These are phyloP conservation scores for Herpetomonas samuelpessoai DNA, from an alignment of 208 protist species.

Conservation along the genomic window DNA sequence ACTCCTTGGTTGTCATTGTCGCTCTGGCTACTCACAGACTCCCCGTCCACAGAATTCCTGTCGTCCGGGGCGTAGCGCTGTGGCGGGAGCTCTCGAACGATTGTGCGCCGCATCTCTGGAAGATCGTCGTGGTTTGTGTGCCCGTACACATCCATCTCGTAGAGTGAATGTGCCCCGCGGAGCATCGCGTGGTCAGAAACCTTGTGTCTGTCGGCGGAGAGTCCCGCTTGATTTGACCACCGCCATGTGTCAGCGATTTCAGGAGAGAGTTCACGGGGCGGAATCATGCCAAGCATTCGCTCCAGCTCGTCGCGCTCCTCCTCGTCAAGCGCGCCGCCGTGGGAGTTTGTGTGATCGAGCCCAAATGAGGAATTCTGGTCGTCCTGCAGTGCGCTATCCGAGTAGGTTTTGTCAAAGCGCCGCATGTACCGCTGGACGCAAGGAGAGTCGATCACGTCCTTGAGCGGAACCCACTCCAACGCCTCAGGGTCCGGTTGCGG, in stretches of 20 bases:
- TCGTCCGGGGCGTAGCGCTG: no score
- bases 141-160: no score
- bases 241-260: no score
- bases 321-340: slow-evolving; percentile 28
- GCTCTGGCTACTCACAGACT: no score
- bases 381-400: slow-evolving; percentile 1
- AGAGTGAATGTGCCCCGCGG: no score
- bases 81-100: no score
- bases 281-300: slow-evolving; percentile 38
- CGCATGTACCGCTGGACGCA: slow-evolving; percentile 36
- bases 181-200: no score
- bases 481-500: no score
- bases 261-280: slow-evolving; percentile 14
- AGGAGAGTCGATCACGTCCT: slow-evolving; percentile 16
- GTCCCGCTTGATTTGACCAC: neutral
- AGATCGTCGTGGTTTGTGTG: no score
- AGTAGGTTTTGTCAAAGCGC: slow-evolving; percentile 28
- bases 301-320: slow-evolving; percentile 55
- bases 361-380: neutral
- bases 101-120: no score
- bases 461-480: slow-evolving; percentile 33
- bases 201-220: slow-evolving; percentile 3
- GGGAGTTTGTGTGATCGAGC: neutral
- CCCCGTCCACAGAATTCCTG: no score
- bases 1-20: no score